These are phyloP conservation scores for Rubia tinctorum DNA, from an alignment of 305 asterid genomes.

Conservation along the genomic window DNA sequence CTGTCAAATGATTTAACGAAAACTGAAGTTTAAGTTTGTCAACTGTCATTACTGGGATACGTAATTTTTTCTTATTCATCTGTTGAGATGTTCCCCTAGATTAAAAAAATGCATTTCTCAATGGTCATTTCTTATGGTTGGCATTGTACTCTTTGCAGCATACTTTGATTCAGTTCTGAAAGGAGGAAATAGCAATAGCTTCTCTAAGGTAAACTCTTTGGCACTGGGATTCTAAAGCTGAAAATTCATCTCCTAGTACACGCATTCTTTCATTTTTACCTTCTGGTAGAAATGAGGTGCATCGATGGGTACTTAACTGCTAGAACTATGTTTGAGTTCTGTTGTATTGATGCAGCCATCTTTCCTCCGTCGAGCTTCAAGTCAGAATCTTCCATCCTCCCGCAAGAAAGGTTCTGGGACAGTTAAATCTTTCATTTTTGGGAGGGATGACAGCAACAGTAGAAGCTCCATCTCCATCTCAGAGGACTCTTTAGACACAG, in stretches of 20 bases:
- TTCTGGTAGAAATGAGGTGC: neutral
- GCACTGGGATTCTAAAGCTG: neutral
- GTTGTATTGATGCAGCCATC: conserved; percentile 59
- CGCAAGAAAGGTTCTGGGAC: conserved; percentile 59
- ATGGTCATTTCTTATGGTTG: conserved; percentile 21
- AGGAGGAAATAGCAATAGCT: conserved; percentile 47
- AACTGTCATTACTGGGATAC: neutral
- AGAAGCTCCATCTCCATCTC: conserved; percentile 60
- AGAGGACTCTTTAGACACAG: conserved; percentile 62
- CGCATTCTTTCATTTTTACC: neutral
- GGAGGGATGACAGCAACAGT: conserved; percentile 87
- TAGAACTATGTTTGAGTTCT: conserved; percentile 2
- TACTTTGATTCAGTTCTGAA: conserved; percentile 62
- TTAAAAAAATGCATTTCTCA: neutral
- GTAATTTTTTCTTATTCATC: neutral
- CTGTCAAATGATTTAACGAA: neutral
- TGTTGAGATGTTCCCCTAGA: neutral
- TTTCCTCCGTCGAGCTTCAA: conserved; percentile 68
- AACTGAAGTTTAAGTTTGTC: neutral
- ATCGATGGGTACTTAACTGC: neutral
- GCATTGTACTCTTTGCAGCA: conserved; percentile 49
- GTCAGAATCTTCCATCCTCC: conserved; percentile 50
- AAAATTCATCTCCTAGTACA: neutral
- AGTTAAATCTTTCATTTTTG: conserved; percentile 76
- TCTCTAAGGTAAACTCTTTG: conserved; percentile 53